Evolutionary conservation across 2,329 filamentous ascomycete species (phyloP).

Genomic region (Xylariaceae sp.): DNA sequence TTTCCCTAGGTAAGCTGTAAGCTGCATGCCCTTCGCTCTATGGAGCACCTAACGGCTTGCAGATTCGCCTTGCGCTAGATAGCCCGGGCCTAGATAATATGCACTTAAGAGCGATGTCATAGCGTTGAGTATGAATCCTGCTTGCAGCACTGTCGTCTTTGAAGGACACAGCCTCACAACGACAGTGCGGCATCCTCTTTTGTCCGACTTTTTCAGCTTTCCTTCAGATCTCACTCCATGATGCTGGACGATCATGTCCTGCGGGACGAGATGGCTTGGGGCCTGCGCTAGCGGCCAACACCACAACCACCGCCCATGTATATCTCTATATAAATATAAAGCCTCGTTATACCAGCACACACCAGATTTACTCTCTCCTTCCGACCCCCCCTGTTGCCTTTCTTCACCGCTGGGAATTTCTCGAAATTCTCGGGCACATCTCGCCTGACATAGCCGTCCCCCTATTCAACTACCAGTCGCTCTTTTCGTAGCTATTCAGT

Average conservation of each 20-base stretch:
- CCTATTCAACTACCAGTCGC: background rate
- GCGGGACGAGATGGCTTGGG: background rate
- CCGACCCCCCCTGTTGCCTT: background rate
- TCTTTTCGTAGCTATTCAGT: background rate
- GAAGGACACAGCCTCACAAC: constrained; percentile 12
- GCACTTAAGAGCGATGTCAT: constrained; percentile 10
- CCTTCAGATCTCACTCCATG: constrained; percentile 4
- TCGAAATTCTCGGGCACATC: background rate
- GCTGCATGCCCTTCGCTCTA: constrained; percentile 1
- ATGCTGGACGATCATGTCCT: background rate
- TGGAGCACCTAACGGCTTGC: background rate
- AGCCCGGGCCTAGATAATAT: constrained; percentile 4
- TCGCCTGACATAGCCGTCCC: background rate
- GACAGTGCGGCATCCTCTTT: constrained; percentile 30
- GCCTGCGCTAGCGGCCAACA: background rate
- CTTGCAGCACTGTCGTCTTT: constrained; percentile 23
- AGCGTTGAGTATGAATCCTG: constrained; percentile 18
- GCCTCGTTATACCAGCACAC: background rate
- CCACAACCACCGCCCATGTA: background rate
- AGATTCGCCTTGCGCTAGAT: background rate
- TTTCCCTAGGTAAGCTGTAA: background rate
- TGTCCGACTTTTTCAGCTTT: constrained; percentile 2
- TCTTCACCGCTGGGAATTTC: background rate
- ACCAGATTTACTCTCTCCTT: background rate
- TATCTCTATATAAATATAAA: constrained; percentile 4